phyloP scores from a whole-genome alignment of 2,329 filamentous ascomycete species.

The Colletotrichum tamarilloi region DNA sequence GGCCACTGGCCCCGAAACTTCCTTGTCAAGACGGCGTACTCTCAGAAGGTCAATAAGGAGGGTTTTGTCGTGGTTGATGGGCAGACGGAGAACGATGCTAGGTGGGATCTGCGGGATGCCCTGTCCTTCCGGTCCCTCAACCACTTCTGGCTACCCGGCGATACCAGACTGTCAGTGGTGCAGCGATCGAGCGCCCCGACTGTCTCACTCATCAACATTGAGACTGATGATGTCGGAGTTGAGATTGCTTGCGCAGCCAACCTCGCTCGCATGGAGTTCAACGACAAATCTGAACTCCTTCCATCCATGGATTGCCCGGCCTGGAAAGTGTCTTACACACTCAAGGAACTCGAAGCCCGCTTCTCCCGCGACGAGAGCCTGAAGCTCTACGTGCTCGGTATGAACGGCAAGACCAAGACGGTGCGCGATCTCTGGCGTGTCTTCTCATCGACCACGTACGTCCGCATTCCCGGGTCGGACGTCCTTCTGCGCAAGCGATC shows the following conservation, averaged over 20 bases:
- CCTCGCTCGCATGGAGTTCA: constrained; percentile 37
- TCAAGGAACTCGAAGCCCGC: constrained; percentile 43
- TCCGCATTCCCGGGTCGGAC: constrained; percentile 51
- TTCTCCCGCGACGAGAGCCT: constrained; percentile 44
- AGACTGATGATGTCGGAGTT: constrained; percentile 39
- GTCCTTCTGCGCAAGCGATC: constrained; percentile 50
- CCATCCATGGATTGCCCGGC: constrained; percentile 16
- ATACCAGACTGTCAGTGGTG: constrained; percentile 50
- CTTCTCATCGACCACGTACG: constrained; percentile 43
- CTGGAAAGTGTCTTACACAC: constrained; percentile 36
- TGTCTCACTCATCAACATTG: not conserved
- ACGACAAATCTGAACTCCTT: constrained; percentile 18
- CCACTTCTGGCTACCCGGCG: constrained; percentile 74
- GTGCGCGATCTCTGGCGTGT: constrained; percentile 48
- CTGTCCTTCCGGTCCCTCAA: constrained; percentile 76
- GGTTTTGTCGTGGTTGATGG: constrained; percentile 37
- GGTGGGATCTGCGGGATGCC: constrained; percentile 66
- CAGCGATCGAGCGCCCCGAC: constrained; percentile 30
- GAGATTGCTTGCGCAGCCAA: constrained; percentile 38
- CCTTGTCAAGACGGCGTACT: constrained; percentile 45
- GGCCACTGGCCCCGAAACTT: constrained; percentile 56
- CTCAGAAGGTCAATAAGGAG: constrained; percentile 40
- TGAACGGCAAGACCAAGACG: constrained; percentile 52
- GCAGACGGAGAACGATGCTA: constrained; percentile 65
- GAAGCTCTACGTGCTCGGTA: constrained; percentile 46